Evolutionary conservation across 129 eudicot genomes (phyloP).

Genomic region (Flaveria brownii): DNA sequence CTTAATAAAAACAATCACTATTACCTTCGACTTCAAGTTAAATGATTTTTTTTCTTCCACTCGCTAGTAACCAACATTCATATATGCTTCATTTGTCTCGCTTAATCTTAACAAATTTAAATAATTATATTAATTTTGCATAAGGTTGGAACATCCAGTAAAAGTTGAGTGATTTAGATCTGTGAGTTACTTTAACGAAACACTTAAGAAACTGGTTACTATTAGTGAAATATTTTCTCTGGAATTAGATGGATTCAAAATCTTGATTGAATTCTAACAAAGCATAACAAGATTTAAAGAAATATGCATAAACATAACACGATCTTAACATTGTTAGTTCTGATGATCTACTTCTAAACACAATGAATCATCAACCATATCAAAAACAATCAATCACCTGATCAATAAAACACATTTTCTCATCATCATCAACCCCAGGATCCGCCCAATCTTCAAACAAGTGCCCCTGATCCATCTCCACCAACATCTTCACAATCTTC

Average conservation of each 20-base stretch:
- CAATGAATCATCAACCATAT: neutral
- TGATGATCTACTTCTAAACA: neutral
- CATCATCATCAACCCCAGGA: slow-evolving; percentile 72
- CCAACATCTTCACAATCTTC: slow-evolving; percentile 64
- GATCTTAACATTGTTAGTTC: neutral
- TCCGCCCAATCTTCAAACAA: slow-evolving; percentile 85
- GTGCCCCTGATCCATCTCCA: slow-evolving; percentile 64
- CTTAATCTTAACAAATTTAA: no score
- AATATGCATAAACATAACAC: neutral
- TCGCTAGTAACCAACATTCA: no score
- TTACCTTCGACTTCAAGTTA: no score
- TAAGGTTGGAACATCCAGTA: no score
- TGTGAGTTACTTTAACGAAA: no score
- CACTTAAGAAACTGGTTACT: no score
- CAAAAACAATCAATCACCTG: slow-evolving; percentile 48
- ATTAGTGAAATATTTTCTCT: no score
- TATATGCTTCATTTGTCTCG: no score
- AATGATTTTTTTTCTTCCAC: no score
- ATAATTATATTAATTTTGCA: no score
- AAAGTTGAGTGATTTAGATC: no score
- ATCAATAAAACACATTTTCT: slow-evolving; percentile 56
- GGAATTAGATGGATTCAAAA: neutral
- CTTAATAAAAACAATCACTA: no score
- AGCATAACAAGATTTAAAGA: neutral
- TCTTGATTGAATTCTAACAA: neutral